Base-by-base conservation (phyloP, 1,139 yeast species). In the Diutina siamensis region DNA sequence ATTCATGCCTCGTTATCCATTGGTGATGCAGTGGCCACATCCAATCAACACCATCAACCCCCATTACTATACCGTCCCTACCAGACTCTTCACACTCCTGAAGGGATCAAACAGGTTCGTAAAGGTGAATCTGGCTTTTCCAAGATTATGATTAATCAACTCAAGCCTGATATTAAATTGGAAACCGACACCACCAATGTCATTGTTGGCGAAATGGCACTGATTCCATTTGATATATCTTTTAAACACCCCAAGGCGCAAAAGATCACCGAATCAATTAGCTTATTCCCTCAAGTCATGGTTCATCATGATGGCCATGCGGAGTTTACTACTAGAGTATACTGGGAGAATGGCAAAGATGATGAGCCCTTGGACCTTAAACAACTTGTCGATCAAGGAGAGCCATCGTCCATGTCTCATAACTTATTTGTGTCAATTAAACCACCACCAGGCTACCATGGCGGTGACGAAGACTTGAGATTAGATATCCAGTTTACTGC, bases 311-410 rank as follows among this genome's bases (percentile, higher is more conserved):
- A 15, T n/a, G 28, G 21, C 10, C 28, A 35, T 4, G 21, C 18
- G n/a, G 28, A 25, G 17, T 8, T 38, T 3, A 13, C 15, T 7
- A 38, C 28, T 1, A 15, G 42, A 25, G 20, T 38, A 3, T 25
- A 25, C 21, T 38, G 42, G 42, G 42, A 38, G n/a, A 17, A 25
- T 7, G 19, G 13, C 20, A 38, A 38, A 12, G 42, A 38, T 25
- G 42, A 38, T 17, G 32, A 38, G 15, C 31, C 32, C 15, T 32
- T 38, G 8, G 42, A 38, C n/a, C 33, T 38, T 8, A 17, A 18
- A 7, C 20, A 15, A 7, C 10, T 25, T 15, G 28, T 38, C n/a
- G 20, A 17, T 8, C 10, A 15, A 4, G 12, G 7, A 4, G 32
- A 10, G 3, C 17, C 42, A 4, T 25, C 32, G 5, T 10, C 9